A percentile compares a stretch with the other conserved stretches of the same genome.
Conservation (phyloP, 108 stramenopile genomes). For the Nitzschia sp. region DNA sequence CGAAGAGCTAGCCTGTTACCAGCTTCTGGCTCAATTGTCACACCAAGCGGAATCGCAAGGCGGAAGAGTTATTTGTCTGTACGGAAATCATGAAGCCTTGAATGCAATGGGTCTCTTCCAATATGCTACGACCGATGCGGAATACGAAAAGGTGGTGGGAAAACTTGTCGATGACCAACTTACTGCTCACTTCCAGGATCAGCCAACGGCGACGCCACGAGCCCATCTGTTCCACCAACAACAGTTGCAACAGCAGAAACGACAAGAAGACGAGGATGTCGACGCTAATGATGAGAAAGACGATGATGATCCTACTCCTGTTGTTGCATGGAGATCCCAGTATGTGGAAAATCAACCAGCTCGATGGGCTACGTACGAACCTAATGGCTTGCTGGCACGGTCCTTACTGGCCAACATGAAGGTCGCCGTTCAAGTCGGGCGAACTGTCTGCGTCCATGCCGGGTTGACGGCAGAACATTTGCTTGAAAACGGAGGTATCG, state of each 20-base stretch:
- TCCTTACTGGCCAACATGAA: conserved; percentile 68
- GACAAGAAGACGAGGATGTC: conserved; percentile 48
- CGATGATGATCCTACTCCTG: conserved; percentile 15
- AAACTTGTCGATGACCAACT: conserved; percentile 24
- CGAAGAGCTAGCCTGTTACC: conserved; percentile 66
- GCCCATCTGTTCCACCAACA: conserved; percentile 29
- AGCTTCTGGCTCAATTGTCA: conserved; percentile 50
- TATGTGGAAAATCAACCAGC: conserved; percentile 73
- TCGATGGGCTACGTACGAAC: conserved; percentile 74
- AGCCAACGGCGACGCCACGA: background rate
- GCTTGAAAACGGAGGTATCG: conserved; percentile 46
- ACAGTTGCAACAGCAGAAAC: conserved; percentile 20
- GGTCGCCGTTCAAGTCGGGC: conserved; percentile 61
- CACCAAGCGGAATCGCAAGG: conserved; percentile 51
- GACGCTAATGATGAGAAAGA: conserved; percentile 26
- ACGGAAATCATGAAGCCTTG: conserved; percentile 80
- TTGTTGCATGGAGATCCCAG: conserved; percentile 57
- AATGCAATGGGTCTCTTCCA: conserved; percentile 76
- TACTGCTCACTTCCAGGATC: conserved; percentile 27
- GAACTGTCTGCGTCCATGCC: conserved; percentile 79
- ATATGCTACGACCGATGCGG: conserved; percentile 63
- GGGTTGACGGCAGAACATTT: conserved; percentile 70
- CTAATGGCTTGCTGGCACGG: conserved; percentile 57
- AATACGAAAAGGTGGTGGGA: conserved; percentile 47
- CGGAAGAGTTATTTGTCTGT: conserved; percentile 57